Evolutionary conservation across 2,329 filamentous ascomycete genomes (phyloP), one percentile per base, ranked within the genome.

Genomic region (Thyridium curvatum): DNA sequence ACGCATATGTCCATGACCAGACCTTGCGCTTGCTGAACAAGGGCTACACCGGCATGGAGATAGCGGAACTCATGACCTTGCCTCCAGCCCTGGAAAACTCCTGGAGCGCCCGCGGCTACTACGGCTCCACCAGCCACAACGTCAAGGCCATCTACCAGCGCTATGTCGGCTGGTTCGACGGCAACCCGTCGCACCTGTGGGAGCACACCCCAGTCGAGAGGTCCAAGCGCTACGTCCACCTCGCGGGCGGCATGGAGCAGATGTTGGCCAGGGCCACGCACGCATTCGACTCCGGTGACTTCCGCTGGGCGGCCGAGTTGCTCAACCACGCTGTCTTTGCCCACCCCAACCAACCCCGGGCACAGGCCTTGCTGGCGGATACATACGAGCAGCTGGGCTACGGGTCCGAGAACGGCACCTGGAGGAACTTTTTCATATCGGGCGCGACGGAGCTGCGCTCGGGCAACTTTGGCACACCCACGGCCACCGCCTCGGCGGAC

Each of bases 1-100:
- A 67, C 40, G 59, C 47, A 1, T 65, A 60, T 35, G 18, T 66
- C 12, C 58, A 66, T 43, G 56, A 67, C 35, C 58, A 68, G 42
- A 65, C 64, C 0, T 41, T 66, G 8, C 54, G 62, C 2, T 45
- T 58, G 47, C 52, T 66, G 44, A 66, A 66, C 38, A 29, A 45
- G 10, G 64, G 62, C 2, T 34, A 53, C 43, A 63, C 53, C 1
- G 59, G 59, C 1, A 43, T 52, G 8, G 62, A 67, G 41, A 67
- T 67, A 29, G 64, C 64, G 4, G 64, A 67, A 43, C 29, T 38
- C 8, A 46, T 67, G 8, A 35, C 33, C 10, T 41, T 67, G 3
- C 62, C 64, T 4, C 54, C 54, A 0, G 41, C 45, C 3, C 46
- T 66, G 32, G 43, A 52, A n/a, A 32, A 44, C 8, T 46, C 49